A percentile compares a stretch with the other conserved stretches of the same genome.
Conservation (phyloP, 2,329 filamentous ascomycete species). For the Epichloe hybrida region DNA sequence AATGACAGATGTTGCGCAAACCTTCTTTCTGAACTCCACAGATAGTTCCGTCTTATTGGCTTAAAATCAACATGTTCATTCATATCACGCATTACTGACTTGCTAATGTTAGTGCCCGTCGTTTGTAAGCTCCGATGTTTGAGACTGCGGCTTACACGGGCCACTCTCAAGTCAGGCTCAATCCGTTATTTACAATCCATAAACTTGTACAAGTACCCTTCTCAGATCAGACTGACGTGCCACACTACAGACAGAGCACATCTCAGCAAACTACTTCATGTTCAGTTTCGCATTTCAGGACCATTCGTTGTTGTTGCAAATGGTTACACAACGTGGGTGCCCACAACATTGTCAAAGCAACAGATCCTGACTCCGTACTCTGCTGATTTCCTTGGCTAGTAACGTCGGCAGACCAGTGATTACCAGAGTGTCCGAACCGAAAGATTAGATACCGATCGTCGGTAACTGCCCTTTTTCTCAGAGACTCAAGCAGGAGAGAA, state of each 20-base stretch:
- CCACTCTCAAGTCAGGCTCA: background rate
- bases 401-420: background rate
- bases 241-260: background rate
- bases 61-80: background rate
- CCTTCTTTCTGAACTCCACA: background rate
- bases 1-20: background rate
- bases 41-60: background rate
- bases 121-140: too few species aligned
- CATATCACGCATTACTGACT: background rate
- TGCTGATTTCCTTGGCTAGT: background rate
- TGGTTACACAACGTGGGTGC: background rate
- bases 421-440: too few species aligned
- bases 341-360: background rate
- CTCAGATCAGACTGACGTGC: background rate
- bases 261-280: background rate
- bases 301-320: background rate
- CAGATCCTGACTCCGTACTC: too few species aligned
- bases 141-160: background rate
- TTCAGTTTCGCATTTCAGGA: background rate
- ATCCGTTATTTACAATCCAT: background rate
- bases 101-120: background rate
- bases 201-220: background rate
- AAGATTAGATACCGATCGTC: background rate
- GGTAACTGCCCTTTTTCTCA: background rate
- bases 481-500: background rate